These are phyloP conservation scores for Aspergillus intermedius DNA, from an alignment of 2,329 filamentous ascomycete species.

Conservation along the genomic window DNA sequence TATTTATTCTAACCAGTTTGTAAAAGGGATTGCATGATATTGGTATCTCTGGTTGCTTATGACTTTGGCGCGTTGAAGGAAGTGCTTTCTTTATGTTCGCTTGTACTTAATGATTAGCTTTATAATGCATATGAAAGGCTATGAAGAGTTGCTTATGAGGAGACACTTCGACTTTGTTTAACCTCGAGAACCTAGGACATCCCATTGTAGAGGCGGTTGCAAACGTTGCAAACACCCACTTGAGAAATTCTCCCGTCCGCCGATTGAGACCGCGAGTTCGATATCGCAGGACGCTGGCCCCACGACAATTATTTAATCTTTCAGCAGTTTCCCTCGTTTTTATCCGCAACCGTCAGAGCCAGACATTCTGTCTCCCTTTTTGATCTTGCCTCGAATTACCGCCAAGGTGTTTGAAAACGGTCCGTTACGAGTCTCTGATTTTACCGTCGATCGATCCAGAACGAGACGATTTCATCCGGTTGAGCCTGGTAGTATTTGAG, in stretches of 20 bases:
- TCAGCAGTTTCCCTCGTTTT: background rate
- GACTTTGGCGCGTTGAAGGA: background rate
- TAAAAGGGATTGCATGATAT: background rate
- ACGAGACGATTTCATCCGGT: background rate
- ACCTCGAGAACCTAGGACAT: too few species aligned
- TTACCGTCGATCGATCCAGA: background rate
- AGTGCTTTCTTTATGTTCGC: background rate
- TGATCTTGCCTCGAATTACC: background rate
- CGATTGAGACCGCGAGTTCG: background rate
- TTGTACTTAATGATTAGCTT: background rate
- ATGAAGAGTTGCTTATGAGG: background rate
- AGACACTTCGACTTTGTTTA: too few species aligned
- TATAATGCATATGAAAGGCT: background rate
- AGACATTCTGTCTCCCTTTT: background rate
- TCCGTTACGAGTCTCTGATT: background rate
- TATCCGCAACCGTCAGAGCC: background rate
- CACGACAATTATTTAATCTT: background rate
- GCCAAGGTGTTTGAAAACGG: background rate
- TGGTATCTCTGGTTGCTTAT: background rate
- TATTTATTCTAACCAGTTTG: background rate
- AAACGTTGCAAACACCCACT: constrained; percentile 26
- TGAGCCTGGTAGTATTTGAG: background rate
- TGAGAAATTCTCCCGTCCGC: constrained; percentile 22
- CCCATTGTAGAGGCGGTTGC: constrained; percentile 8
- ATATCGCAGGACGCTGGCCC: background rate